A percentile compares a stretch with the other conserved stretches of the same genome.
These are phyloP conservation scores for Phytophthora palmivora DNA, from an alignment of 352 stramenopile species.

Conservation along the genomic window DNA sequence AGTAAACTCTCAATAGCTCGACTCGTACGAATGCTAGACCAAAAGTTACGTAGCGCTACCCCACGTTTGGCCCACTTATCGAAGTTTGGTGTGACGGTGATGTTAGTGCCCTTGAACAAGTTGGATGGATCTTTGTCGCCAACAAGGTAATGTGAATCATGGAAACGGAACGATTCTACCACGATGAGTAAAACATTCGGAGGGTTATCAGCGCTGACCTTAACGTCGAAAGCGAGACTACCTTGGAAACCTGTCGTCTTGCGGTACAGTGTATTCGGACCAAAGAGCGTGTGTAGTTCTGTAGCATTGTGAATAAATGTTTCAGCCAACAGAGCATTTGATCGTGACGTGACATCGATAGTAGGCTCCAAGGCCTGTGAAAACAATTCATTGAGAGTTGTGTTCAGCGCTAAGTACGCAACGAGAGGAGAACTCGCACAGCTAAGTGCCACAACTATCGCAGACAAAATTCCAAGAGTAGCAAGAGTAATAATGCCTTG, in stretches of 20 bases:
- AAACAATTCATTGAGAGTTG: conserved; percentile 44
- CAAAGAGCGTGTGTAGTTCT: conserved; percentile 47
- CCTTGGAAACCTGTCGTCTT: conserved; percentile 50
- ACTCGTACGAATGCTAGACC: conserved; percentile 62
- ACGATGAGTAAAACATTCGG: conserved; percentile 57
- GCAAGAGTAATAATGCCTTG: too few relatives aligned
- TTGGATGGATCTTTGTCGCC: conserved; percentile 45
- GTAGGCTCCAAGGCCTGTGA: conserved; percentile 11
- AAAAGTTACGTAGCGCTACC: conserved; percentile 58
- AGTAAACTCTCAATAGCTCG: conserved; percentile 57
- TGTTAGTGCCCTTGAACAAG: conserved; percentile 29
- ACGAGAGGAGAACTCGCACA: conserved; percentile 24
- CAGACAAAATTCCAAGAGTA: too few relatives aligned
- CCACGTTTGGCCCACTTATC: conserved; percentile 52
- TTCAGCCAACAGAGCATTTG: conserved; percentile 9
- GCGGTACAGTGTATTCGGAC: conserved; percentile 39
- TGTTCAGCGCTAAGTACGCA: conserved; percentile 44
- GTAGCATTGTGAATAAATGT: conserved; percentile 43
- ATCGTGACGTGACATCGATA: background rate
- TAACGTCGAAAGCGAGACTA: conserved; percentile 41
- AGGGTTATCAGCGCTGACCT: conserved; percentile 30
- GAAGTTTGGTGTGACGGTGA: conserved; percentile 47
- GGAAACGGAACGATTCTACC: conserved; percentile 56
- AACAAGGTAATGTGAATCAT: conserved; percentile 54
- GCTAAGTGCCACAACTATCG: conserved; percentile 13